These are phyloP conservation scores for Aureobasidium pullulans DNA, from an alignment of 2,329 filamentous ascomycete genomes.

Conservation along the genomic window DNA sequence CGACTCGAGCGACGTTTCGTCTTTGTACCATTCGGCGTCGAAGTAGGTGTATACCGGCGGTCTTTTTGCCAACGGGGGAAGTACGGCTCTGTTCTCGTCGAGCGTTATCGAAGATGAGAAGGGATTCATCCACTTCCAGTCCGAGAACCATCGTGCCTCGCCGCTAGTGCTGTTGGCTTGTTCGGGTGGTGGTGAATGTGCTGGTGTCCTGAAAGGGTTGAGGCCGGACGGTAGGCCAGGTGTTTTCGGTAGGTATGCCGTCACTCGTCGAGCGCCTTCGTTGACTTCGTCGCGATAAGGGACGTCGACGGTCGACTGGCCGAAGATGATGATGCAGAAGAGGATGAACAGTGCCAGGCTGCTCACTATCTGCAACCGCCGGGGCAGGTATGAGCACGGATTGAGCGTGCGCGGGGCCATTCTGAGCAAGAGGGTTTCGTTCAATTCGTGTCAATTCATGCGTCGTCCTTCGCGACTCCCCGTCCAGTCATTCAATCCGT, in stretches of 20 bases:
- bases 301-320: slow-evolving; percentile 26
- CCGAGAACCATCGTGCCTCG: slow-evolving; percentile 75
- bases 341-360: slow-evolving; percentile 31
- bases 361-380: slow-evolving; percentile 39
- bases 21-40: slow-evolving; percentile 58
- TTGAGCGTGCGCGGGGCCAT: slow-evolving; percentile 20
- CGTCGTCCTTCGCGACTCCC: neutral
- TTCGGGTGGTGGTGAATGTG: slow-evolving; percentile 64
- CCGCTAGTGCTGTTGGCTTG: slow-evolving; percentile 73
- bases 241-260: slow-evolving; percentile 26
- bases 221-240: slow-evolving; percentile 28
- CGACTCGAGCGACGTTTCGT: slow-evolving; percentile 58
- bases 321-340: slow-evolving; percentile 30
- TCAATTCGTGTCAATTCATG: slow-evolving; percentile 10
- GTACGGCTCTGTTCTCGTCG: slow-evolving; percentile 74
- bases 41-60: slow-evolving; percentile 88
- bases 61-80: slow-evolving; percentile 66
- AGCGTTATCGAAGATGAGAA: slow-evolving; percentile 76
- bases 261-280: slow-evolving; percentile 33
- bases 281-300: slow-evolving; percentile 30
- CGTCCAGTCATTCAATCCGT: neutral
- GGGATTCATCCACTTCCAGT: slow-evolving; percentile 85
- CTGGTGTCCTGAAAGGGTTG: slow-evolving; percentile 61
- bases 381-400: slow-evolving; percentile 35
- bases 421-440: neutral